A percentile compares a stretch with the other conserved stretches of the same genome.
phyloP scores from a whole-genome alignment of 192 early-diverging fungal genomes.

The Polychytrium aggregatum region DNA sequence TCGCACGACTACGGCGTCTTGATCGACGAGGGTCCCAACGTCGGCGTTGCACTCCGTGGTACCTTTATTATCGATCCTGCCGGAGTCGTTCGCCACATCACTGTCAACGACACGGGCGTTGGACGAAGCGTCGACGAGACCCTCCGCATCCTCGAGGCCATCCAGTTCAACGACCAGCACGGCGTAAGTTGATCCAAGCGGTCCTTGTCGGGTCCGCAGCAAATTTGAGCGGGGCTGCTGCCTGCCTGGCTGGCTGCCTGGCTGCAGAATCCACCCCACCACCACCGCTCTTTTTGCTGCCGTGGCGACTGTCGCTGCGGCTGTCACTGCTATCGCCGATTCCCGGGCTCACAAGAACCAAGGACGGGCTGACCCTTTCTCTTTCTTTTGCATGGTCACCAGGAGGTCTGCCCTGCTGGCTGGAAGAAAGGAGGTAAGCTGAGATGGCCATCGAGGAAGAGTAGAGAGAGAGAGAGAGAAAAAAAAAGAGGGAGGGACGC shows the following conservation, averaged over 20 bases:
- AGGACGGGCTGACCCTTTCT: no score
- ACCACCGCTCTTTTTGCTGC: no score
- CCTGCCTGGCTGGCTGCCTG: no score
- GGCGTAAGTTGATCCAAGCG: conserved; percentile 32
- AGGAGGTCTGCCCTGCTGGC: conserved; percentile 40
- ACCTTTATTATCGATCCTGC: conserved; percentile 39
- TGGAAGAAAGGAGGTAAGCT: conserved; percentile 44
- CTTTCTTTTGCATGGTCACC: neutral
- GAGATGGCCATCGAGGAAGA: no score
- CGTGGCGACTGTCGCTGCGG: no score
- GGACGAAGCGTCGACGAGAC: conserved; percentile 55
- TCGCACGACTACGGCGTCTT: conserved; percentile 42
- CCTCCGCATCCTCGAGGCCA: conserved; percentile 47
- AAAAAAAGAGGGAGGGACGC: no score
- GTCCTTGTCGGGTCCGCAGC: no score
- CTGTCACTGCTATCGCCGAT: no score
- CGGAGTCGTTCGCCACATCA: conserved; percentile 41
- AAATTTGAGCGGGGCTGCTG: no score
- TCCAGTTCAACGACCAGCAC: conserved; percentile 66
- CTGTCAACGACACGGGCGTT: conserved; percentile 48
- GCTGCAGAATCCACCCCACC: no score
- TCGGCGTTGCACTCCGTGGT: conserved; percentile 35
- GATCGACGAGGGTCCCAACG: conserved; percentile 22
- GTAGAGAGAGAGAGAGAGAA: no score
- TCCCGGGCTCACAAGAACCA: neutral